Evolutionary conservation across 768 basidiomycete species (phyloP).

Genomic region (Boletus fagicola): DNA sequence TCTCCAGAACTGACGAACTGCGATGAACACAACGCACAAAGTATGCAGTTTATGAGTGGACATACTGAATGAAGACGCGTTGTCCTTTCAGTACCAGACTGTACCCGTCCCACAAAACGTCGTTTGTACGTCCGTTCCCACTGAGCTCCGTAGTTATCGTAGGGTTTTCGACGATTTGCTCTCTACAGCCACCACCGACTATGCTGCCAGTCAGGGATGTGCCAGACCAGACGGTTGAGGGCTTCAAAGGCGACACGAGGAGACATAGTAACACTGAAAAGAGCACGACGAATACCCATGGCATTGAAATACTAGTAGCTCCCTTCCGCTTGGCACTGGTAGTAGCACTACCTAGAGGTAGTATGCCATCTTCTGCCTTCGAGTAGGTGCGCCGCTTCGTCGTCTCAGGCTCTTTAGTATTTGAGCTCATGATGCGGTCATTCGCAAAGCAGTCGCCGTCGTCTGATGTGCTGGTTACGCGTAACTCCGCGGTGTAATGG

Average conservation of each 20-base stretch:
- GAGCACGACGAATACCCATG: constrained; percentile 17
- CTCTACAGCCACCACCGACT: background rate
- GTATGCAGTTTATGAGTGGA: constrained; percentile 14
- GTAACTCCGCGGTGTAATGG: background rate
- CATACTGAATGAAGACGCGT: constrained; percentile 69
- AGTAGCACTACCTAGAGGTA: background rate
- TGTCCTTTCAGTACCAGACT: constrained; percentile 69
- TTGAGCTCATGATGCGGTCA: constrained; percentile 6
- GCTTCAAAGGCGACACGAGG: constrained; percentile 13
- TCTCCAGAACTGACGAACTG: constrained; percentile 63
- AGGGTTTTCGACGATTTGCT: constrained; percentile 1
- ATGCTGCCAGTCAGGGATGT: background rate
- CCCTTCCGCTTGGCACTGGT: constrained; percentile 4
- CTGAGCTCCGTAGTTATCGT: constrained; percentile 7
- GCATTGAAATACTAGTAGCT: background rate
- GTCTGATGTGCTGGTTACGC: background rate
- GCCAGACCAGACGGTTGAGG: constrained; percentile 1
- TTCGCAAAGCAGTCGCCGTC: background rate
- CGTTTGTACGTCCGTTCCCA: constrained; percentile 36
- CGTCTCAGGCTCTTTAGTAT: background rate
- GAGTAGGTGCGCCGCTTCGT: background rate
- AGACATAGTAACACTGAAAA: constrained; percentile 17
- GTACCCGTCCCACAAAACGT: constrained; percentile 63
- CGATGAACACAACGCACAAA: background rate
- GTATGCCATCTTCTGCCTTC: background rate